phyloP scores from a whole-genome alignment of 2,329 filamentous ascomycete species.

The Huntiella abstrusa region DNA sequence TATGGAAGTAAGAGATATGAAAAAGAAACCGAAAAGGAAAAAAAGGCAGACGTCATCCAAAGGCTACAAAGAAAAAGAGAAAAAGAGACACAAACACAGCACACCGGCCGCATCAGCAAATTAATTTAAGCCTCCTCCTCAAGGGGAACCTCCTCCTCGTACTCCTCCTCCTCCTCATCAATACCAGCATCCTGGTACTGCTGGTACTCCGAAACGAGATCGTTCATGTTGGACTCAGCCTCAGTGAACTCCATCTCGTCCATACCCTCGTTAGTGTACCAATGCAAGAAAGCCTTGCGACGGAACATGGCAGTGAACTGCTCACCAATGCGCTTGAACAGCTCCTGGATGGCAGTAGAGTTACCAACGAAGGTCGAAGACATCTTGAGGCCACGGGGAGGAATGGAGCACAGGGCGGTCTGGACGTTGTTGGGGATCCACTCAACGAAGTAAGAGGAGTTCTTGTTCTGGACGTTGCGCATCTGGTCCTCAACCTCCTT shows the following conservation, averaged over 20 bases:
- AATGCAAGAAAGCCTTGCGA: conserved; percentile 99
- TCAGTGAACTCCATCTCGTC: conserved; percentile 99
- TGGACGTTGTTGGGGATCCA: conserved; percentile 99
- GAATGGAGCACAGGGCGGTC: conserved; percentile 97
- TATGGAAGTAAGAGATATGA: conserved; percentile 5
- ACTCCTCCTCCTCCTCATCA: conserved; percentile 93
- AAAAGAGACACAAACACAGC: not conserved
- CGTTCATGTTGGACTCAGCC: conserved; percentile 99
- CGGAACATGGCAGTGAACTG: conserved; percentile 99
- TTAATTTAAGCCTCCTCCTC: conserved; percentile 46
- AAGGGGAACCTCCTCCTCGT: conserved; percentile 63
- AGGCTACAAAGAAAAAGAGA: conserved; percentile 1
- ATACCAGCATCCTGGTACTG: conserved; percentile 99
- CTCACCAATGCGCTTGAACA: conserved; percentile 99
- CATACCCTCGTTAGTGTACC: conserved; percentile 99
- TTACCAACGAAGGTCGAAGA: conserved; percentile 98
- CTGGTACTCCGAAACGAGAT: conserved; percentile 98
- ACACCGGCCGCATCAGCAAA: conserved; percentile 3
- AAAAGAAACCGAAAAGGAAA: not conserved
- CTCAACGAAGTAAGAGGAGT: conserved; percentile 98
- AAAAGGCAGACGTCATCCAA: conserved; percentile 10
- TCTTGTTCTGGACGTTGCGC: conserved; percentile 99
- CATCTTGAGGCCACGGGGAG: conserved; percentile 96
- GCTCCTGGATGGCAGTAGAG: conserved; percentile 98
- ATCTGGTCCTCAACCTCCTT: conserved; percentile 99